Conservation (phyloP, 2,329 filamentous ascomycete species). For the Neocucurbitaria cava region DNA sequence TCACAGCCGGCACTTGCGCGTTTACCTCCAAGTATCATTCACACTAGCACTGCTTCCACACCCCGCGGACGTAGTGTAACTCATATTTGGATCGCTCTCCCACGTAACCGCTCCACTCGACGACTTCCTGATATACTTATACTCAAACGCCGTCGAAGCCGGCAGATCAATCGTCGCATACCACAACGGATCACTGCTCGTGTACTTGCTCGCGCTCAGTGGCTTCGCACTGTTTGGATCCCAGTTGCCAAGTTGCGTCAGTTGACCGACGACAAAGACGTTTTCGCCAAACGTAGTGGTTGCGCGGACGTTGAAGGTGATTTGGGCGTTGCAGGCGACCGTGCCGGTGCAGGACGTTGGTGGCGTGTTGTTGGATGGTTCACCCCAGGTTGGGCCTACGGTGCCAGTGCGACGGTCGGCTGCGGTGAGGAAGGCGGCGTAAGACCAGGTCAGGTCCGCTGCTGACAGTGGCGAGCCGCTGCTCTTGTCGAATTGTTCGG, state of each 20-base stretch:
- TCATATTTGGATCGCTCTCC: constrained; percentile 54
- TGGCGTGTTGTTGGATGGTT: constrained; percentile 55
- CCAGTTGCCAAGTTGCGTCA: constrained; percentile 54
- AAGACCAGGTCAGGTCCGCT: constrained; percentile 75
- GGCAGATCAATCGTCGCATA: constrained; percentile 47
- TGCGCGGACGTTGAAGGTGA: constrained; percentile 58
- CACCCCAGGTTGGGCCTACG: constrained; percentile 22
- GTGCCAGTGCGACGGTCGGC: constrained; percentile 20
- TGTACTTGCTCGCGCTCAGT: constrained; percentile 53
- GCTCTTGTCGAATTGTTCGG: constrained; percentile 69
- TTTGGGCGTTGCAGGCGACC: constrained; percentile 29
- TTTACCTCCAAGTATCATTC: constrained; percentile 30
- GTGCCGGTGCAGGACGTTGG: constrained; percentile 29
- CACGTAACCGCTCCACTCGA: constrained; percentile 54
- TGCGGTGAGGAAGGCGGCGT: constrained; percentile 70
- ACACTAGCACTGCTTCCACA: constrained; percentile 26
- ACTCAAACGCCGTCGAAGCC: constrained; percentile 51
- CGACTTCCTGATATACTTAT: constrained; percentile 56
- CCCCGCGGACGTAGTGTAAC: constrained; percentile 36
- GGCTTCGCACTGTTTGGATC: constrained; percentile 47
- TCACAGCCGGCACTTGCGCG: no score
- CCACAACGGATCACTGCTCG: constrained; percentile 55
- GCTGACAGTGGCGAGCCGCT: constrained; percentile 65
- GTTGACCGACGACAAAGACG: constrained; percentile 54
- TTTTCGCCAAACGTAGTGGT: constrained; percentile 58